Evolutionary conservation across 2,329 filamentous ascomycete species (phyloP).

Genomic region (Cytospora schulzeri): DNA sequence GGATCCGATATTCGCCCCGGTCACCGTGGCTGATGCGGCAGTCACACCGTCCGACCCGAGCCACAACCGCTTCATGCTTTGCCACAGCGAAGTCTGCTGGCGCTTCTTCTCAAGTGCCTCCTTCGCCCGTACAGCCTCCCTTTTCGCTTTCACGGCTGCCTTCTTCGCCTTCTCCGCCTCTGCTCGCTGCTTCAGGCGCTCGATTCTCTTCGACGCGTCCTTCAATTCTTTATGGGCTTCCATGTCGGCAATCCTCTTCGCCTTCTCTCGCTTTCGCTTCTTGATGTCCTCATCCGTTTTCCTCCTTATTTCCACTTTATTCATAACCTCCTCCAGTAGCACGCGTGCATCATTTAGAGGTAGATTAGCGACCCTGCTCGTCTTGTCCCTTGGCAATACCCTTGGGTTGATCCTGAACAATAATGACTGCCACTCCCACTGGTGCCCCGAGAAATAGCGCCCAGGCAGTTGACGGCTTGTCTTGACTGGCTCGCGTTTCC

Average conservation of each 20-base stretch:
- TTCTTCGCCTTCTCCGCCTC: neutral
- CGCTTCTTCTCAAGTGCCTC: neutral
- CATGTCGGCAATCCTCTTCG: neutral
- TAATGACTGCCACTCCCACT: neutral
- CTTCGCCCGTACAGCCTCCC: no score
- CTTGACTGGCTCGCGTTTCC: neutral
- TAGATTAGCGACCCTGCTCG: neutral
- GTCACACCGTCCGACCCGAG: neutral
- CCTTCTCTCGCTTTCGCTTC: neutral
- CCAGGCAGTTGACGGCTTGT: conserved; percentile 1
- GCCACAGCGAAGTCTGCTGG: neutral
- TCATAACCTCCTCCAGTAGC: no score
- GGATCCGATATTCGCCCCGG: neutral
- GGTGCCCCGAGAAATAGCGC: conserved; percentile 17
- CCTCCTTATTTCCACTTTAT: no score
- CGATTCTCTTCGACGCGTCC: neutral
- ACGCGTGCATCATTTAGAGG: neutral
- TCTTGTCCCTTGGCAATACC: neutral
- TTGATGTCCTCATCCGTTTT: neutral
- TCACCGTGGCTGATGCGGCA: neutral
- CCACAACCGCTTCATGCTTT: neutral
- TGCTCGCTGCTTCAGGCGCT: neutral
- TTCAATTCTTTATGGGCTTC: neutral
- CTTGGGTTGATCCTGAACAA: neutral
- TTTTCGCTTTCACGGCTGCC: neutral